These are phyloP conservation scores for Chenopodium formosanum DNA, from an alignment of 148 eudicot species.

Conservation along the genomic window DNA sequence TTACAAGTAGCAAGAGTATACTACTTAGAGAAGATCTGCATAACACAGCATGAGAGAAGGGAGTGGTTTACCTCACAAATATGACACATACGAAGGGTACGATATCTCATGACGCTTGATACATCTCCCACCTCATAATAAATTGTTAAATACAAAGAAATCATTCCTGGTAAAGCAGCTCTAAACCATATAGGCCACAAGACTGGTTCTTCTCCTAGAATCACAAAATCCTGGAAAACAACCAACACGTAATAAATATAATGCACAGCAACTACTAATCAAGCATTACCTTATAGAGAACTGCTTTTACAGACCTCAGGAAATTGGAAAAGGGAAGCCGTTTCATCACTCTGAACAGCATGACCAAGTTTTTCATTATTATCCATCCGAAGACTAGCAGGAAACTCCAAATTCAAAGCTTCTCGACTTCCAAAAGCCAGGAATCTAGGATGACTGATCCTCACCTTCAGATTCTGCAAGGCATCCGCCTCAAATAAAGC, in stretches of 20 bases:
- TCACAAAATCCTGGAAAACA: slow-evolving; percentile 44
- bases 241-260: slow-evolving; percentile 11
- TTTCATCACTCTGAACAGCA: slow-evolving; percentile 13
- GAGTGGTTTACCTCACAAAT: slow-evolving; percentile 58
- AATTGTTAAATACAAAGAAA: slow-evolving; percentile 55
- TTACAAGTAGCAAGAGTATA: background rate
- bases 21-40: background rate
- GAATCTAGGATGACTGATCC: slow-evolving; percentile 81
- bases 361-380: slow-evolving; percentile 28
- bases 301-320: slow-evolving; percentile 62
- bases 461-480: slow-evolving; percentile 82
- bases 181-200: slow-evolving; percentile 88
- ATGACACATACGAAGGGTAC: slow-evolving; percentile 79
- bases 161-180: slow-evolving; percentile 80
- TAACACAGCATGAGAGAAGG: slow-evolving; percentile 11
- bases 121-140: slow-evolving; percentile 81
- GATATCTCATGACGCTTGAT: slow-evolving; percentile 63
- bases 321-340: slow-evolving; percentile 46
- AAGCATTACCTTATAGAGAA: slow-evolving; percentile 7
- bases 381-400: slow-evolving; percentile 52
- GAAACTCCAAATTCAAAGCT: slow-evolving; percentile 58
- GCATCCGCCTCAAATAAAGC: slow-evolving; percentile 22
- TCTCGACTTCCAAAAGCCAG: slow-evolving; percentile 58
- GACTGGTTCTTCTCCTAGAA: slow-evolving; percentile 57
- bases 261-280: slow-evolving; percentile 1